These are phyloP conservation scores for Rhododendron vialii DNA, from an alignment of 148 eudicot species.

Conservation along the genomic window DNA sequence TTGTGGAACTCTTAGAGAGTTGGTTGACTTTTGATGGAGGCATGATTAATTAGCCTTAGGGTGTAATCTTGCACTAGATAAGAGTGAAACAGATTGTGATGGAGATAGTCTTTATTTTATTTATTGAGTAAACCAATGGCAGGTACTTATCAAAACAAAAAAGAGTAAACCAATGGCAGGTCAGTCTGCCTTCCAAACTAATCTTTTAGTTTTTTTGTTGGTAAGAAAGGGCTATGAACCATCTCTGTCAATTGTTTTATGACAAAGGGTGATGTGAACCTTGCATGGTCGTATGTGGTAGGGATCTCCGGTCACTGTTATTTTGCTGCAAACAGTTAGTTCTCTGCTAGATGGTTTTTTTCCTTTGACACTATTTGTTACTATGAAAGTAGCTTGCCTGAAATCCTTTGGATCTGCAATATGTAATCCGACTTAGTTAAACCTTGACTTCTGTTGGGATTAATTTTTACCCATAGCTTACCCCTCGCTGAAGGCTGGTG, in stretches of 20 bases:
- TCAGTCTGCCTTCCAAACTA: not conserved
- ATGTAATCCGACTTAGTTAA: not conserved
- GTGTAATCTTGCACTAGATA: not conserved
- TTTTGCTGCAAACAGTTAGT: too few species aligned
- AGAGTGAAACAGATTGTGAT: not conserved
- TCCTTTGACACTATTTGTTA: too few species aligned
- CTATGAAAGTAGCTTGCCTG: too few species aligned
- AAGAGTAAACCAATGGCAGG: not conserved
- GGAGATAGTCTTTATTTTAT: not conserved
- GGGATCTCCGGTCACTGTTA: not conserved
- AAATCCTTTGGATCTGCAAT: not conserved
- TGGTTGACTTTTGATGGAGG: not conserved
- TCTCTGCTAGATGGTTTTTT: too few species aligned
- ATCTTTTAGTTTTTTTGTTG: not conserved
- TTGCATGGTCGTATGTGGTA: not conserved
- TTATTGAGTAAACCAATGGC: not conserved
- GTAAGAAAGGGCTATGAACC: not conserved
- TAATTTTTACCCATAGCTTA: not conserved
- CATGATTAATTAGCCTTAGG: not conserved
- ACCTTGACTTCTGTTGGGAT: not conserved
- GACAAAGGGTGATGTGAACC: not conserved
- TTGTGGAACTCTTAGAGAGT: not conserved
- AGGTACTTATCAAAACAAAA: too few species aligned
- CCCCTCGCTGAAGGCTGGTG: not conserved
- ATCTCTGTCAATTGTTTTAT: not conserved